Evolutionary conservation across 148 eudicot genomes (phyloP).

Genomic region (Talinum fruticosum): DNA sequence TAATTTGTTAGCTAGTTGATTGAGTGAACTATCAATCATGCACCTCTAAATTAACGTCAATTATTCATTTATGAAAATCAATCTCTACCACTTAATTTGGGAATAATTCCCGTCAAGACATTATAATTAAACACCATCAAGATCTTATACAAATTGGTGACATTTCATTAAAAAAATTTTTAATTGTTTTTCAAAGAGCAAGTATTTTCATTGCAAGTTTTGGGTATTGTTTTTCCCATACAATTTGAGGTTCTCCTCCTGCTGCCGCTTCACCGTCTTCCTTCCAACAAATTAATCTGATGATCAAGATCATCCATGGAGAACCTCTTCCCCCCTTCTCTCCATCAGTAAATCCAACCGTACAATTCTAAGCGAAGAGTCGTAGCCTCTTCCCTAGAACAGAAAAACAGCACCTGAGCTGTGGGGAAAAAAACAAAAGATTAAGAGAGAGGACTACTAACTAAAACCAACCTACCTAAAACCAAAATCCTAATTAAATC

Average conservation of each 20-base stretch:
- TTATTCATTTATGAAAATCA: no score
- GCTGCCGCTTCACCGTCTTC: background rate
- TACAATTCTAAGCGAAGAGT: conserved; percentile 13
- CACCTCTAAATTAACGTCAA: no score
- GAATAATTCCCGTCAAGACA: no score
- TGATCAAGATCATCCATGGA: background rate
- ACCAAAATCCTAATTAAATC: background rate
- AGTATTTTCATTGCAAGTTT: conserved; percentile 1
- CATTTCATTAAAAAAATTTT: conserved; percentile 1
- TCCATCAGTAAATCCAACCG: background rate
- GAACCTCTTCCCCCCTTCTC: conserved; percentile 4
- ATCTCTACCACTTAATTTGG: no score
- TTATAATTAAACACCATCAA: no score
- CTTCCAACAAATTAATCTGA: background rate
- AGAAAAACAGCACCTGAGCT: conserved; percentile 1
- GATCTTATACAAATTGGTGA: background rate
- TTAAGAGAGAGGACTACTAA: background rate
- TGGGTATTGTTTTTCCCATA: conserved; percentile 20
- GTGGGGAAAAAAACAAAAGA: background rate
- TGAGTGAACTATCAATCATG: no score
- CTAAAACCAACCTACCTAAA: background rate
- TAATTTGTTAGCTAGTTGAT: no score
- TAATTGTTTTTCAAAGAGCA: background rate
- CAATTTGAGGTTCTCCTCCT: conserved; percentile 16
- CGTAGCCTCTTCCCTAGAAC: background rate